phyloP scores from a whole-genome alignment of 495 filamentous ascomycete genomes.

The Penicillium subrubescens region DNA sequence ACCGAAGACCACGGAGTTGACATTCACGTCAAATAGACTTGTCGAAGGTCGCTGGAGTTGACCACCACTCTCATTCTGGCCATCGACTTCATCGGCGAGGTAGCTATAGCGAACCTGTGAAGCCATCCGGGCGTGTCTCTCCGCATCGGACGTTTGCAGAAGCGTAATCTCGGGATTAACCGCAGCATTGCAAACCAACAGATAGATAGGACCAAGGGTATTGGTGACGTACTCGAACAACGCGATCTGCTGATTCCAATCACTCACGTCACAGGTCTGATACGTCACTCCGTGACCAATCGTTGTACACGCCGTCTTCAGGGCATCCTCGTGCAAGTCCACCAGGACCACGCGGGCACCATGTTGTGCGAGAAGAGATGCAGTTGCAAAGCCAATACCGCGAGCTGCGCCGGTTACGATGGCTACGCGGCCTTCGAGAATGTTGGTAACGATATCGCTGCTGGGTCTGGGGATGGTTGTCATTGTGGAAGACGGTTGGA shows the following conservation, averaged over 20 bases:
- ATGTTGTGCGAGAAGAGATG: constrained; percentile 30
- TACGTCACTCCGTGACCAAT: constrained; percentile 15
- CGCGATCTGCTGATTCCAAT: neutral
- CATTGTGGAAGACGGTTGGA: neutral
- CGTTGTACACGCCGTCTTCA: constrained; percentile 17
- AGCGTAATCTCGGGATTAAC: neutral
- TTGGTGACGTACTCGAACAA: neutral
- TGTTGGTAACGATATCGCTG: neutral
- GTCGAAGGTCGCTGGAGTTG: constrained; percentile 14
- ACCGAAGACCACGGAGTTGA: constrained; percentile 23
- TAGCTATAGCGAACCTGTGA: neutral
- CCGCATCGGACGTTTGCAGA: neutral
- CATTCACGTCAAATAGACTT: constrained; percentile 18
- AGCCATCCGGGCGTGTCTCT: neutral
- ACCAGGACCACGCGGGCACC: constrained; percentile 41
- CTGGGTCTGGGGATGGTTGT: neutral
- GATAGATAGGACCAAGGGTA: neutral
- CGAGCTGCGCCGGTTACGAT: neutral
- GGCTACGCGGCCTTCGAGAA: neutral
- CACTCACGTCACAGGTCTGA: neutral
- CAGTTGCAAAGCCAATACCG: constrained; percentile 28
- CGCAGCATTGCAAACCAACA: neutral
- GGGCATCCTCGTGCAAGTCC: constrained; percentile 33
- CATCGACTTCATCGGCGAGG: neutral
- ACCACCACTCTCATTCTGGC: neutral